phyloP scores from a whole-genome alignment of 1,284 basidiomycete genomes.

The Fomitopsis palustris region DNA sequence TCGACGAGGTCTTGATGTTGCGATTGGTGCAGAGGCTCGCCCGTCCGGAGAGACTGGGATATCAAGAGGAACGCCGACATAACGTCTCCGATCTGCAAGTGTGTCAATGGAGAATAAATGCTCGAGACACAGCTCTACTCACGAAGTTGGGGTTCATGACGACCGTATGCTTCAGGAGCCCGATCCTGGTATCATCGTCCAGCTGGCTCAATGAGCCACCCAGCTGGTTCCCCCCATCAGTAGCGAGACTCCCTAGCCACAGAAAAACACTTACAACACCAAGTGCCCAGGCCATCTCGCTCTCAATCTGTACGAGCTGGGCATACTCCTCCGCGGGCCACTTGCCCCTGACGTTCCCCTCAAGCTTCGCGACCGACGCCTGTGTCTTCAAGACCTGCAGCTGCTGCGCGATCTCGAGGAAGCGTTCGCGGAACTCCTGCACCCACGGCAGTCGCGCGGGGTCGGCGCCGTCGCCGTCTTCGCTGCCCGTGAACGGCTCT shows the following conservation, averaged over 20 bases:
- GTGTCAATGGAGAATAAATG: neutral
- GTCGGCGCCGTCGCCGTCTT: conserved; percentile 9
- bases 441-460: conserved; percentile 16
- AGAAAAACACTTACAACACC: conserved; percentile 32
- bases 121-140: conserved; percentile 12
- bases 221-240: conserved; percentile 29
- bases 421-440: conserved; percentile 27
- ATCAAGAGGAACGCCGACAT: conserved; percentile 42
- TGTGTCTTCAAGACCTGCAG: conserved; percentile 33
- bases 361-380: conserved; percentile 42
- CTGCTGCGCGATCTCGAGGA: conserved; percentile 34
- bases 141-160: conserved; percentile 49
- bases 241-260: neutral
- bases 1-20: conserved; percentile 41
- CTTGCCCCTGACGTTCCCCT: conserved; percentile 45
- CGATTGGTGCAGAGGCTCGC: conserved; percentile 43
- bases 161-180: conserved; percentile 38
- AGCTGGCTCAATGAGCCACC: conserved; percentile 38
- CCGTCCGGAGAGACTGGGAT: conserved; percentile 44
- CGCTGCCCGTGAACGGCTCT: conserved; percentile 8
- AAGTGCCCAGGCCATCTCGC: conserved; percentile 40
- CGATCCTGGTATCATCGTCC: conserved; percentile 33
- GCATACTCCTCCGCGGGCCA: conserved; percentile 50
- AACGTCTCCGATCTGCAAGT: conserved; percentile 40
- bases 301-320: conserved; percentile 36